A percentile compares a stretch with the other conserved stretches of the same genome.
phyloP scores from a whole-genome alignment of 2,329 filamentous ascomycete species.

The Hymenoscyphus infarciens region DNA sequence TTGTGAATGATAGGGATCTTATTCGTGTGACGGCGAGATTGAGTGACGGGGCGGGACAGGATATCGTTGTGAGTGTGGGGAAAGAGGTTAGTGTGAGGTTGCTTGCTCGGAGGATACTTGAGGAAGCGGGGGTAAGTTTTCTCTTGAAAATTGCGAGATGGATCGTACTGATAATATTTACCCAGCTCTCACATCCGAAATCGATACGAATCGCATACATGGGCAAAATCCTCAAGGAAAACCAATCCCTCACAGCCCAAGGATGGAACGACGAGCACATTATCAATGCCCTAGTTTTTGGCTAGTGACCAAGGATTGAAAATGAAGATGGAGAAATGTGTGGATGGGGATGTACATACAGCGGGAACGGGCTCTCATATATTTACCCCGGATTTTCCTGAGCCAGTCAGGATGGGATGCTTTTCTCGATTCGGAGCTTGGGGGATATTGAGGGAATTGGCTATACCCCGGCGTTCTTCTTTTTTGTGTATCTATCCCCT shows the following conservation, averaged over 20 bases:
- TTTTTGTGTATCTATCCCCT: not conserved
- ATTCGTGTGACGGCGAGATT: constrained; percentile 29
- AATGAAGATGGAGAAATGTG: not conserved
- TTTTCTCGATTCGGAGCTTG: too few species aligned
- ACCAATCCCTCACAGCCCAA: constrained; percentile 60
- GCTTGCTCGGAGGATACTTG: constrained; percentile 59
- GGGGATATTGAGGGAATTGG: not conserved
- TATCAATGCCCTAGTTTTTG: constrained; percentile 67
- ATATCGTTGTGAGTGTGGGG: constrained; percentile 55
- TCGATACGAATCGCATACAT: constrained; percentile 73
- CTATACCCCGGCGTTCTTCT: not conserved
- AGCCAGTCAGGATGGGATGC: not conserved
- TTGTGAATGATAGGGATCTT: constrained; percentile 27
- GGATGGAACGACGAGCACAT: constrained; percentile 74
- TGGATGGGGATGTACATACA: not conserved
- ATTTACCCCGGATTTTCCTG: not conserved
- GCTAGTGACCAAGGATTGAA: constrained; percentile 2
- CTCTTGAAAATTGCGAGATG: constrained; percentile 6
- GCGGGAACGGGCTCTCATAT: not conserved
- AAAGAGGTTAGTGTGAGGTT: constrained; percentile 62
- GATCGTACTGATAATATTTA: not conserved
- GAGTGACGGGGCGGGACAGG: constrained; percentile 49
- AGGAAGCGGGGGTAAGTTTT: constrained; percentile 58
- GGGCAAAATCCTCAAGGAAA: constrained; percentile 74
- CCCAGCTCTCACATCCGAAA: constrained; percentile 51